Base-by-base conservation (phyloP, 345 rosid species). In the Turnera subulata region DNA sequence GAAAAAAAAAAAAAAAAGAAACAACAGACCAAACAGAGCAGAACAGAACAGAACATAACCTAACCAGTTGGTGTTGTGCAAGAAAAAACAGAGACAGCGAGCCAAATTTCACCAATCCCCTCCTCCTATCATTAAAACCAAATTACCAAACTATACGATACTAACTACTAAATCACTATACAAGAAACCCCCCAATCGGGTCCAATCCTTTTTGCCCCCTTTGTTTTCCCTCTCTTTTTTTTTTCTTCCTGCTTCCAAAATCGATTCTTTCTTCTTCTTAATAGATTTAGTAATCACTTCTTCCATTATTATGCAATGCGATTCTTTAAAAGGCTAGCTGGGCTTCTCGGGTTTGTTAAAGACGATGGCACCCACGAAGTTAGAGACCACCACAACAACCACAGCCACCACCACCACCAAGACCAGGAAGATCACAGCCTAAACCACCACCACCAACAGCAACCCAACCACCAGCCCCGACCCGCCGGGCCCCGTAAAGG, bases 281-380 rank as follows among this genome's bases (percentile, higher is more conserved):
- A 16, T 22, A 25, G 6, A 46, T 20, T 11, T 16, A 2, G 14
- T 40, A 21, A 13, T n/a, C n/a, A n/a, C n/a, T n/a, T n/a, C 17
- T 6, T 4, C 46, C 16, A 24, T 20, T 42, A 64, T 12, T 50
- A 56, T 62, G 68, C 63, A 66, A 93, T 93, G 99, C 83, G 97
- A 63, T 72, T 93, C 70, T 68, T 93, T 5, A 86, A 71, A 84
- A 84, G 84, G 72, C 62, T 93, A 50, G 91, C 96, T 3, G 98
- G 98, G 64, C 22, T 89, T 47, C 67, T 92, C 18, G 98, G 98
- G 50, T 56, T 92, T 55, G 84, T 53, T 21, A 81, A 69, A 54
- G 93, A 86, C 63, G 91, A 85, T 29, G 82, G 62, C 46, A 58
- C 23, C 50, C 79, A 76, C 43, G 82, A 76, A 46, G 73, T 61